phyloP scores from a whole-genome alignment of 2,329 filamentous ascomycete species.

The Paraconiothyrium brasiliense region DNA sequence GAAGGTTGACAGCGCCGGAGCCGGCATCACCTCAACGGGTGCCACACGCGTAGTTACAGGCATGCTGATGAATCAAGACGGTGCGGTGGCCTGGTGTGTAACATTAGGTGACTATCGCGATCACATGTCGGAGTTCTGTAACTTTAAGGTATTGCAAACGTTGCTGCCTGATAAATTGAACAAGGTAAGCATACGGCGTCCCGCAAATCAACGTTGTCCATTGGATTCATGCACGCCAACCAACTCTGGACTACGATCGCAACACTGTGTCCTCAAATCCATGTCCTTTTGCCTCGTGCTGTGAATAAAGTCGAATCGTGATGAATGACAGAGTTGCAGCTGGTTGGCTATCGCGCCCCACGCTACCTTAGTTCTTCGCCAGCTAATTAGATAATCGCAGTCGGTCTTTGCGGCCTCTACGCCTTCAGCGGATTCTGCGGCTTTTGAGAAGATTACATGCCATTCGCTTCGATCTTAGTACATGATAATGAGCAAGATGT shows the following conservation, averaged over 20 bases:
- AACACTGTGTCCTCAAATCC: background rate
- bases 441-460: background rate
- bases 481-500: background rate
- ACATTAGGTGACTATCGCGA: background rate
- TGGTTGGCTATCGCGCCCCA: background rate
- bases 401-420: background rate
- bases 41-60: slow-evolving; percentile 17
- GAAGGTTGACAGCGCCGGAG: background rate
- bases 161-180: background rate
- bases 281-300: background rate
- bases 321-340: background rate
- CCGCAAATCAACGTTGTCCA: background rate
- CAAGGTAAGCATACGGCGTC: background rate
- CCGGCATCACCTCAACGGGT: slow-evolving; percentile 11
- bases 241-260: background rate
- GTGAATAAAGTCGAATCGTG: background rate
- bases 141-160: background rate
- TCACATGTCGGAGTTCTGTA: background rate
- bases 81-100: too few species aligned
- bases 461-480: too few species aligned
- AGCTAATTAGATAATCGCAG: background rate
- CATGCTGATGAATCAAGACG: background rate
- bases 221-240: background rate
- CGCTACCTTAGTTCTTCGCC: background rate
- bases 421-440: background rate